phyloP scores from a whole-genome alignment of 208 protist species.

The Wallacemonas sp. region DNA sequence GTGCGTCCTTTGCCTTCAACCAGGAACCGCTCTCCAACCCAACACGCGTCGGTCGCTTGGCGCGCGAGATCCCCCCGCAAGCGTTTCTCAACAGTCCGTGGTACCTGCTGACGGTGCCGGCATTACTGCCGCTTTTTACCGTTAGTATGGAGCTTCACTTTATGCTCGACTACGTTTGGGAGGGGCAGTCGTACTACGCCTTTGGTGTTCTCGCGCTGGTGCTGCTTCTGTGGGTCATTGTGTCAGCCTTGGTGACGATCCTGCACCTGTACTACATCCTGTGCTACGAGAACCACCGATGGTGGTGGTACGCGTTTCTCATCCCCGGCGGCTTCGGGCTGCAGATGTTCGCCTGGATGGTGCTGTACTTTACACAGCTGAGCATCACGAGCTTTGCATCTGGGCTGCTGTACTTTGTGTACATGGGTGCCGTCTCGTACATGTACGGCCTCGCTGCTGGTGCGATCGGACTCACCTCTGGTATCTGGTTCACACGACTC shows the following conservation, averaged over 20 bases:
- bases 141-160: constrained; percentile 99
- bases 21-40: constrained; percentile 82
- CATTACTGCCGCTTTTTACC: constrained; percentile 96
- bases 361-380: constrained; percentile 92
- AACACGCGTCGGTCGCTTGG: constrained; percentile 94
- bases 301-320: constrained; percentile 98
- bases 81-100: constrained; percentile 53
- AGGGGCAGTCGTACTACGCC: constrained; percentile 97
- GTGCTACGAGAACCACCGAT: constrained; percentile 97
- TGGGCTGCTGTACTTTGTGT: constrained; percentile 87
- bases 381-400: constrained; percentile 70
- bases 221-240: constrained; percentile 95
- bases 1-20: constrained; percentile 95
- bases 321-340: constrained; percentile 86
- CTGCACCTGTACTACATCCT: constrained; percentile 98
- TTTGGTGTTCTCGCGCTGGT: constrained; percentile 98
- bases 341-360: constrained; percentile 93
- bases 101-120: constrained; percentile 58
- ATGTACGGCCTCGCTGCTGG: constrained; percentile 81
- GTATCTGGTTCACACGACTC: constrained; percentile 76
- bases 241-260: constrained; percentile 96
- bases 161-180: constrained; percentile 95
- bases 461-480: constrained; percentile 74
- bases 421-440: constrained; percentile 80
- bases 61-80: constrained; percentile 95